Percentiles rank a stretch among this genome's conserved stretches.
Conservation (phyloP, 352 stramenopile species). For the Phytophthora brassicae region DNA sequence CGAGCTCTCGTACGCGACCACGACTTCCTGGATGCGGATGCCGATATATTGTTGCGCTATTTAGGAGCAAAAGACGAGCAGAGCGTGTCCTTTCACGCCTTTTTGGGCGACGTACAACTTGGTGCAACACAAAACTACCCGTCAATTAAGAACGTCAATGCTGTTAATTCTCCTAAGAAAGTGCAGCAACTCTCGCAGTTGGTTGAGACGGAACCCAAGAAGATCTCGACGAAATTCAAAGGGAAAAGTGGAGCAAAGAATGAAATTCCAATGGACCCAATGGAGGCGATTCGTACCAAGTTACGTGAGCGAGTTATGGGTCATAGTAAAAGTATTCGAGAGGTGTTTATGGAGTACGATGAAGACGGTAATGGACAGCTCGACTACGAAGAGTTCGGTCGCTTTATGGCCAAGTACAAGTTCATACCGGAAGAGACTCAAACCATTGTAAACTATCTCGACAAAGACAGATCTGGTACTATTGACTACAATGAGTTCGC, state of each 20-base stretch:
- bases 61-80: conserved; percentile 40
- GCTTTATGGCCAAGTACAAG: conserved; percentile 67
- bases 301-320: conserved; percentile 68
- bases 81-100: conserved; percentile 55
- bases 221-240: conserved; percentile 18
- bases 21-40: conserved; percentile 50
- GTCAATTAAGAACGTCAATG: conserved; percentile 8
- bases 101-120: conserved; percentile 45
- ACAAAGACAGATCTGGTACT: conserved; percentile 57
- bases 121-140: conserved; percentile 45
- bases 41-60: conserved; percentile 51
- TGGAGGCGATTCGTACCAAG: conserved; percentile 58
- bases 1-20: conserved; percentile 54
- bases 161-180: conserved; percentile 35
- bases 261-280: conserved; percentile 33
- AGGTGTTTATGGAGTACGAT: conserved; percentile 75
- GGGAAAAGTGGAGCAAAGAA: conserved; percentile 7
- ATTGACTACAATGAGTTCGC: conserved; percentile 81
- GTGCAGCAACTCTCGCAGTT: conserved; percentile 37
- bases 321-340: conserved; percentile 70
- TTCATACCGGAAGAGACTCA: conserved; percentile 51
- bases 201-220: conserved; percentile 20
- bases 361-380: conserved; percentile 55
- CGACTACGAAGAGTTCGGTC: conserved; percentile 67
- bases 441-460: conserved; percentile 51